Base-by-base conservation (phyloP, 2,329 filamentous ascomycete genomes). In the Metarhizium robertsii region DNA sequence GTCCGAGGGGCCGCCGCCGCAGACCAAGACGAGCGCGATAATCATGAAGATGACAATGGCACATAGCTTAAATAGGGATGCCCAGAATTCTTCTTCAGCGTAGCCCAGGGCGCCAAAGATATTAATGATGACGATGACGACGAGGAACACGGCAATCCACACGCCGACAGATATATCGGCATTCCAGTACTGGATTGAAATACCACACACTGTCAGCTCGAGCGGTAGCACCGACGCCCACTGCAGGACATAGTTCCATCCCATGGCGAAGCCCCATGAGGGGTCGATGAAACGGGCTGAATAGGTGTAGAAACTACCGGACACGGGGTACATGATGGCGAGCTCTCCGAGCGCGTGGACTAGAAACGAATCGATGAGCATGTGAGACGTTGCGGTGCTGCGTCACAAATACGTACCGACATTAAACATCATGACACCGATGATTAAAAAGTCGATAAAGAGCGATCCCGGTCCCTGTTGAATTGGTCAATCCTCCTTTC, bases 11-110 rank as follows among this genome's bases (percentile, higher is more conserved):
- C 81, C 81, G 30, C 81, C 82, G 30, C 82, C 82, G 51, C 74
- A 74, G 57, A 83, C 76, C 46, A 85, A 73, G 45, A 85, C 69
- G 18, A 85, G 67, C 42, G 76, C 77, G 50, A 85, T 70, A 59
- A 87, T 73, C 71, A 87, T 85, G 68, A 85, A 85, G 55, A 85
- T 76, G 42, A 79, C 65, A 50, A 78, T 79, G 11, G 81, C 79
- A 43, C 66, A 63, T 40, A 83, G 72, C 67, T 83, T 83, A 61
- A 83, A 72, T 32, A 73, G 64, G 25, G 75, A 76, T 2, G 80
- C 71, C 58, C 74, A 64, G 58, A 81, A 83, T 61, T 83, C 79
- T 49, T 81, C 79, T 64, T 74, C 76, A 59, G 67, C 75, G 53
- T 75, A 78, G 6, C 75, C 75, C 10, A 74, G 65, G 6, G 77